Evolutionary conservation across 2,329 filamentous ascomycete genomes (phyloP).

Genomic region (Alternaria dauci): DNA sequence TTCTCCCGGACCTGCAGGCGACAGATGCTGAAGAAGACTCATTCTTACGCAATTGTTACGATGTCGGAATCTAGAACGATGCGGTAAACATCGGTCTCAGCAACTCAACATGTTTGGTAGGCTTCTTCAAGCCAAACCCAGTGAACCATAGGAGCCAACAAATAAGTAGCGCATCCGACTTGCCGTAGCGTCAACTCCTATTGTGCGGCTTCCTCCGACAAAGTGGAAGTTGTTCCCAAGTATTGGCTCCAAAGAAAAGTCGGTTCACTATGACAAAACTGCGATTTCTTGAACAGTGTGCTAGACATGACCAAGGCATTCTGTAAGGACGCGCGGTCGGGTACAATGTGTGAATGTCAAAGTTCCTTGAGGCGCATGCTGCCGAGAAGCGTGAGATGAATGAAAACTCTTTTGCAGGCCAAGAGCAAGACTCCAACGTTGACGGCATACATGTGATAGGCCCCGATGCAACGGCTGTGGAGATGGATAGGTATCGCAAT

Average conservation of each 20-base stretch:
- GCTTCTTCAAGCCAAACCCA: constrained; percentile 1
- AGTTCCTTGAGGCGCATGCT: constrained; percentile 15
- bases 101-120: constrained; percentile 1
- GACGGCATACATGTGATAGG: constrained; percentile 26
- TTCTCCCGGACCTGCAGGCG: background rate
- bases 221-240: constrained; percentile 4
- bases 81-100: background rate
- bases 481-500: constrained; percentile 44
- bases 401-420: constrained; percentile 33
- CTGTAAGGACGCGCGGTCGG: constrained; percentile 26
- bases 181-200: constrained; percentile 6
- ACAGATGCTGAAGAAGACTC: background rate
- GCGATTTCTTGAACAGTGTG: constrained; percentile 21
- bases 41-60: background rate
- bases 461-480: constrained; percentile 26
- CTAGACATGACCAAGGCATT: constrained; percentile 1
- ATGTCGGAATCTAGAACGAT: background rate
- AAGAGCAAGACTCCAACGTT: constrained; percentile 15
- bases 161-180: background rate
- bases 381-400: constrained; percentile 26
- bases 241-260: constrained; percentile 4
- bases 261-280: constrained; percentile 13
- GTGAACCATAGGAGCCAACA: background rate
- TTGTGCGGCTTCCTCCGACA: constrained; percentile 21
- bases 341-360: constrained; percentile 7